Percentiles rank a stretch among this genome's conserved stretches.
Evolutionary conservation across 495 filamentous ascomycete genomes (phyloP).

Genomic region (Viridothelium virens): DNA sequence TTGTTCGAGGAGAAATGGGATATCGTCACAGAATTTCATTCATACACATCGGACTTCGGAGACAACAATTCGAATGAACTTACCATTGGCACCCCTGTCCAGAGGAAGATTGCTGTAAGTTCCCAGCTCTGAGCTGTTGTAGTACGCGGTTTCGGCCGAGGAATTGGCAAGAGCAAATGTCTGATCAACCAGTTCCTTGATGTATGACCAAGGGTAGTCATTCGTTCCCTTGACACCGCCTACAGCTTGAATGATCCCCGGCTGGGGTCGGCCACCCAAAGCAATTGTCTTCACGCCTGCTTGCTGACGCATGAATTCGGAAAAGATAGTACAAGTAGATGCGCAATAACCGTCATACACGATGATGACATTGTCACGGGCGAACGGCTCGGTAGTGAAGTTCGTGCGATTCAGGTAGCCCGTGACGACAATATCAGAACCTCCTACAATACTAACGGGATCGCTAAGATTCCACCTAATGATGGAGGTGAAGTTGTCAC

Average conservation of each 20-base stretch:
- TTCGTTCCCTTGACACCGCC: slow-evolving; percentile 50
- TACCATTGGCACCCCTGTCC: slow-evolving; percentile 6
- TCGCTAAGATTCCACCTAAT: slow-evolving; percentile 24
- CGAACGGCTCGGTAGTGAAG: slow-evolving; percentile 30
- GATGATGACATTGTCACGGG: slow-evolving; percentile 31
- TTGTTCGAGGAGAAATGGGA: neutral
- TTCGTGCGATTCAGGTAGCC: slow-evolving; percentile 39
- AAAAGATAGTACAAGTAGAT: slow-evolving; percentile 56
- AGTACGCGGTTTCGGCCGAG: slow-evolving; percentile 13
- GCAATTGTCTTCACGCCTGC: slow-evolving; percentile 52
- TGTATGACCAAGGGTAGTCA: slow-evolving; percentile 19
- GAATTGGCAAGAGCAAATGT: slow-evolving; percentile 14
- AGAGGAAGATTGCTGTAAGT: slow-evolving; percentile 17
- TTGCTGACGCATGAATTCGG: slow-evolving; percentile 47
- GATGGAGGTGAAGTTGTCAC: slow-evolving; percentile 20
- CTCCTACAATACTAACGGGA: slow-evolving; percentile 25
- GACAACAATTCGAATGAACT: neutral
- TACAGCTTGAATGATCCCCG: slow-evolving; percentile 54
- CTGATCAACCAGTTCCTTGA: slow-evolving; percentile 13
- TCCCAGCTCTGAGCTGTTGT: slow-evolving; percentile 20
- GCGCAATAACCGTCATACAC: slow-evolving; percentile 53
- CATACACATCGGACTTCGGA: neutral
- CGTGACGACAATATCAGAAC: slow-evolving; percentile 26
- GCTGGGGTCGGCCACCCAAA: slow-evolving; percentile 52
- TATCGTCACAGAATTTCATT: neutral